Evolutionary conservation across 129 eudicot species (phyloP).

Genomic region (Cynara cardunculus): DNA sequence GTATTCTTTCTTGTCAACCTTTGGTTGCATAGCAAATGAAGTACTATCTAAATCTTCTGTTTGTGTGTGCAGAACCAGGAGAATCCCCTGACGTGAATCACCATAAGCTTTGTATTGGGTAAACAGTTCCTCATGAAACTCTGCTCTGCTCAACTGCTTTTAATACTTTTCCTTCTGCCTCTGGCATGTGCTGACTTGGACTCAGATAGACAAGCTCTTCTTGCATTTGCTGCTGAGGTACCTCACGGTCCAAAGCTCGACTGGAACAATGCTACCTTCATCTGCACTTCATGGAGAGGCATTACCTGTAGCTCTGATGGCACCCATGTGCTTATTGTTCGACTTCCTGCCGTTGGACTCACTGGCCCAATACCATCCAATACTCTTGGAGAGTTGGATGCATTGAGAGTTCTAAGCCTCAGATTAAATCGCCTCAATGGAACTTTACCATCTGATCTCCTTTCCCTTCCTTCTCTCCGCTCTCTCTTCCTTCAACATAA

Average conservation of each 20-base stretch:
- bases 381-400: constrained; percentile 60
- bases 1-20: neutral
- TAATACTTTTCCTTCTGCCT: constrained; percentile 39
- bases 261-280: constrained; percentile 42
- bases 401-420: constrained; percentile 59
- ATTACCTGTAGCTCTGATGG: constrained; percentile 47
- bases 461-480: constrained; percentile 66
- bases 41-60: neutral
- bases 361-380: constrained; percentile 53
- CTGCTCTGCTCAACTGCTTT: constrained; percentile 24
- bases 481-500: constrained; percentile 68
- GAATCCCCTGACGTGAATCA: constrained; percentile 1
- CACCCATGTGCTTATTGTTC: constrained; percentile 41
- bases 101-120: constrained; percentile 1
- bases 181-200: constrained; percentile 39
- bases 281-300: constrained; percentile 73
- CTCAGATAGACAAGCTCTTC: constrained; percentile 63
- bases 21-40: neutral
- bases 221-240: constrained; percentile 52
- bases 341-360: constrained; percentile 85
- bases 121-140: constrained; percentile 36
- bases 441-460: constrained; percentile 55
- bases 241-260: constrained; percentile 69
- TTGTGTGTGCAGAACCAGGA: constrained; percentile 30
- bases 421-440: constrained; percentile 65